Percentiles rank a stretch among this genome's conserved stretches.
phyloP scores from a whole-genome alignment of 768 basidiomycete species.

The Cubamyces sp. region DNA sequence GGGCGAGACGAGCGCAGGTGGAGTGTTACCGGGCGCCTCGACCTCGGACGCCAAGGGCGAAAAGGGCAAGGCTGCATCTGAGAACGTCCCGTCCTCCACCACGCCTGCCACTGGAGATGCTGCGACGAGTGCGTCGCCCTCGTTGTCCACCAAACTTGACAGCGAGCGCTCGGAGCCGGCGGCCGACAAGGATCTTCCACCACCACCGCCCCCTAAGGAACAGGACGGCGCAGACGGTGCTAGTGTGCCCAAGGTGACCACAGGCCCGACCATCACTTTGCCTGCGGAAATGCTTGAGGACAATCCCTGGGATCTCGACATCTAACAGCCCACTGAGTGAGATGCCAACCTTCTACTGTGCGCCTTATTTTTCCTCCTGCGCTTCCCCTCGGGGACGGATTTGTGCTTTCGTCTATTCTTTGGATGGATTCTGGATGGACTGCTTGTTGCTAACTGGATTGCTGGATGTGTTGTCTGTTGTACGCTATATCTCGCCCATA shows the following conservation, averaged over 20 bases:
- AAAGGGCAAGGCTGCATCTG: neutral
- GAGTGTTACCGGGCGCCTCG: neutral
- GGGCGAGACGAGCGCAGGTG: neutral
- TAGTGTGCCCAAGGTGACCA: neutral
- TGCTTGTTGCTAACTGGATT: neutral
- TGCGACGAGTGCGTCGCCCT: neutral
- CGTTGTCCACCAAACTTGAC: too few species aligned
- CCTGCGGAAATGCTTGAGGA: neutral
- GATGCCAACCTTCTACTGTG: neutral
- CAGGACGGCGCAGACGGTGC: neutral
- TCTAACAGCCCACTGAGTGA: neutral
- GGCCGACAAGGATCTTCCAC: neutral
- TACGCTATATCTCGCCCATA: neutral
- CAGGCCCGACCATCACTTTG: neutral
- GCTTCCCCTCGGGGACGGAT: neutral
- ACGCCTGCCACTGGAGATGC: neutral
- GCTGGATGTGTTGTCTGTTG: constrained; percentile 5
- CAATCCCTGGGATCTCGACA: constrained; percentile 6
- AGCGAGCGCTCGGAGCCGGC: neutral
- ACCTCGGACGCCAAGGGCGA: neutral
- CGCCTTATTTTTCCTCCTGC: neutral
- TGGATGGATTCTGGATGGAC: neutral
- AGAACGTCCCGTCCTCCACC: neutral
- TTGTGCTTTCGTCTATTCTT: neutral
- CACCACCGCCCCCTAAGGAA: neutral